Base-by-base conservation (phyloP, 2,329 filamentous ascomycete species). In the Fusarium mexicanum region DNA sequence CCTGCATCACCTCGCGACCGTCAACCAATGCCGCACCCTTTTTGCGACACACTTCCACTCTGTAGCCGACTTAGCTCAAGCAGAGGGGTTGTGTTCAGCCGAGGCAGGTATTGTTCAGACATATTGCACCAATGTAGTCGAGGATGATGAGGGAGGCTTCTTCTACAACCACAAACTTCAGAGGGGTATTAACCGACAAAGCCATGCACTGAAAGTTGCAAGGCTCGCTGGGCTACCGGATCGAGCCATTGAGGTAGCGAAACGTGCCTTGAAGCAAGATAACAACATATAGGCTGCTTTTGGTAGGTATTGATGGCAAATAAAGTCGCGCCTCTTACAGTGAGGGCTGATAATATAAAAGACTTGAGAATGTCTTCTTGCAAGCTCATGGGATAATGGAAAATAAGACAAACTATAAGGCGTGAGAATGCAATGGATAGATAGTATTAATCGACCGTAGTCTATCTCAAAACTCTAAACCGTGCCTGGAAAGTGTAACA, bases 1-100 rank as follows among this genome's bases (percentile, higher is more conserved):
- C 78, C 85, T 99, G 57, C 90, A 96, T 79, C 94, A 98, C 81
- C 86, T 99, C 22, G 92, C 94, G 76, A 87, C 91, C 55, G 85
- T 93, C 29, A 98, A 96, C 80, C 87, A 87, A 79, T 94, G 93
- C 80, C 90, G 96, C 20, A 91, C 93, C 2, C 86, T 99, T 47
- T 99, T 99, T 81, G 96, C 96, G 2, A 98, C 96, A 22, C 96
- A 99, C 82, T 99, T 98, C 79, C 96, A 99, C 82, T 86, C 84
- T 8, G 85, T 99, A 11, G 92, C 93, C 5, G 95, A 98, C 79
- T 89, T 97, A 85, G 94, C 93, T 0, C 81, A 81, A 13, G 85
- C 86, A 12, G 88, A 85, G 10, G 84, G 85, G 0, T 79, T 91
- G 70, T 79, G 81, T 13, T 74, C 76, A 5, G 72, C 76, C 10